Evolutionary conservation across 1,139 yeast species (phyloP).

Genomic region (Hemisphaericaspora xylanilytica): DNA sequence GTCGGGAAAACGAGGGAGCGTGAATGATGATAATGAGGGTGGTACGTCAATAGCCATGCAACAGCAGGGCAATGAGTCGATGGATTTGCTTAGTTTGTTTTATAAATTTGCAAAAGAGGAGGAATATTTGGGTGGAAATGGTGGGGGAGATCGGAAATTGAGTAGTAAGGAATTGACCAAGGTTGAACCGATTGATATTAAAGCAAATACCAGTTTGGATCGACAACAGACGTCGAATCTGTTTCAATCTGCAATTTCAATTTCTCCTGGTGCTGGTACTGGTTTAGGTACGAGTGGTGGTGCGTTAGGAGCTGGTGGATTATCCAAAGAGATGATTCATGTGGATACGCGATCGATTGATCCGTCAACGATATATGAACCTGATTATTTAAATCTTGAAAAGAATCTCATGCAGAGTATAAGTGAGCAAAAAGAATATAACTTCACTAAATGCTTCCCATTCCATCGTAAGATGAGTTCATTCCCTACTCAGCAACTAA

Average conservation of each 20-base stretch:
- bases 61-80: constrained; percentile 22
- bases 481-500: constrained; percentile 60
- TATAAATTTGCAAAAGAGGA: constrained; percentile 46
- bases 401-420: constrained; percentile 23
- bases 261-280: constrained; percentile 18
- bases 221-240: constrained; percentile 1
- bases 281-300: too few relatives aligned
- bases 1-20: constrained; percentile 14
- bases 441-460: constrained; percentile 80
- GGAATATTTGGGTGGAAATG: constrained; percentile 9
- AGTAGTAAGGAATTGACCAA: constrained; percentile 4
- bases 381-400: constrained; percentile 17
- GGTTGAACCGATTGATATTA: constrained; percentile 18
- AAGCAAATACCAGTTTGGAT: constrained; percentile 3
- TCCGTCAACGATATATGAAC: constrained; percentile 1
- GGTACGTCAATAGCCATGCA: too few relatives aligned
- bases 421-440: constrained; percentile 54
- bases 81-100: constrained; percentile 39
- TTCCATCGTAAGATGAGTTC: constrained; percentile 67
- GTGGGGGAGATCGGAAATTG: constrained; percentile 1
- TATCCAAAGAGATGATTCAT: constrained; percentile 7
- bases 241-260: constrained; percentile 13
- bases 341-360: constrained; percentile 5
- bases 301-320: too few relatives aligned
- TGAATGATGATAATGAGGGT: constrained; percentile 11